Evolutionary conservation across 2,329 filamentous ascomycete genomes (phyloP), one percentile per base, ranked within the genome.

Genomic region (Penicillium sp.): DNA sequence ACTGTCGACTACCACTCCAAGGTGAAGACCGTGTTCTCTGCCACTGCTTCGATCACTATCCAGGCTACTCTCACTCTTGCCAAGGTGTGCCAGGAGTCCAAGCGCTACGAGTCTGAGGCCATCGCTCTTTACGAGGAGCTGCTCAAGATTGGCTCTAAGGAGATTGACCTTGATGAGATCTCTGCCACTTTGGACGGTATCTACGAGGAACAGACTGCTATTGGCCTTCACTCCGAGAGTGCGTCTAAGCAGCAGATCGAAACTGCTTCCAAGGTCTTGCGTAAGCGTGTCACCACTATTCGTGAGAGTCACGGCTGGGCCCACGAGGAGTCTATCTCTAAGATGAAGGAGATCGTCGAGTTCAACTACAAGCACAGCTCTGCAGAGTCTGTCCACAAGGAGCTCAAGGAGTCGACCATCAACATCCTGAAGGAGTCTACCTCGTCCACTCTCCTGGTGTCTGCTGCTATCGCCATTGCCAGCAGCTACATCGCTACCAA

Each of bases 61-160:
- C 65, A 72, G 56, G 70, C 73, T 1, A 75, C 73, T 1, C 54
- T 72, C 47, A 68, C 64, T 0, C 66, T 77, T 6, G 73, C 74
- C 3, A 69, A 68, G 52, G 55, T 77, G 14, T 77, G 73, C 58
- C 71, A 74, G 59, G 73, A 75, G 56, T 73, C 73, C 3, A 72
- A 72, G 63, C 63, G 61, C 7, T 70, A 72, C 50, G 71, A 76
- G 63, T 47, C 58, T 6, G 70, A 75, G 48, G 74, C 73, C 1
- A 69, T 77, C 16, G 31, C 53, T 2, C 61, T 76, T 9, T 77
- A 76, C 31, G 73, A 77, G 56, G 69, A 75, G 50, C 66, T 77
- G 1, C 62, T 75, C 19, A 67, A 70, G 47, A 66, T 65, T 10
- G 62, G 73, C 46, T 71, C 71, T 0, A 58, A 55, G 2, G 69